Conservation (phyloP, 768 basidiomycete genomes). For the Lactarius vividus region DNA sequence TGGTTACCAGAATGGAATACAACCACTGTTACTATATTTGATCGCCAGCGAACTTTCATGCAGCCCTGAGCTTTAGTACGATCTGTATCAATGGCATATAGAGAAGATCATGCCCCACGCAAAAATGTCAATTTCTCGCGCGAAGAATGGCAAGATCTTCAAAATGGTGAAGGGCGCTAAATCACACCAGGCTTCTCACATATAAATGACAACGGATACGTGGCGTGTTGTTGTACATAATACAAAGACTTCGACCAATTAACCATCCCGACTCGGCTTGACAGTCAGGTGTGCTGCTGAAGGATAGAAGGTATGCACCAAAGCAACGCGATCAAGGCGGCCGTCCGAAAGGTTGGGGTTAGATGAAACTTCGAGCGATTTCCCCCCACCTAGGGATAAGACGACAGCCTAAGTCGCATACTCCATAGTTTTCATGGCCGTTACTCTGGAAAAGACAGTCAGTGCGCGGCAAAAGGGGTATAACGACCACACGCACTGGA, state of each 20-base stretch:
- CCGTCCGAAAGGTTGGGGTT: conserved; percentile 6
- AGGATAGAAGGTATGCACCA: conserved; percentile 18
- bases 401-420: conserved; percentile 16
- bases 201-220: conserved; percentile 15
- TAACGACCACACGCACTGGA: conserved; percentile 64
- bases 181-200: conserved; percentile 10
- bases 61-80: not conserved
- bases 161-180: not conserved
- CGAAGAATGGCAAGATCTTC: not conserved
- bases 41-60: not conserved
- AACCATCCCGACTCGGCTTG: conserved; percentile 27
- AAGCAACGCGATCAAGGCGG: conserved; percentile 6
- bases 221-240: conserved; percentile 16
- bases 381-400: not conserved
- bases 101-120: not conserved
- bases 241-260: conserved; percentile 26
- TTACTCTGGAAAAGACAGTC: conserved; percentile 36
- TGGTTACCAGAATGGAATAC: too few relatives aligned
- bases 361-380: not conserved
- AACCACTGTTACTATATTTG: not conserved
- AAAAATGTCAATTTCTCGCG: not conserved
- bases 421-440: conserved; percentile 21
- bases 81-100: not conserved
- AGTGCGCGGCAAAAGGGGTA: not conserved
- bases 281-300: conserved; percentile 22